phyloP scores from a whole-genome alignment of 768 basidiomycete genomes.

The Lentinula edodes region DNA sequence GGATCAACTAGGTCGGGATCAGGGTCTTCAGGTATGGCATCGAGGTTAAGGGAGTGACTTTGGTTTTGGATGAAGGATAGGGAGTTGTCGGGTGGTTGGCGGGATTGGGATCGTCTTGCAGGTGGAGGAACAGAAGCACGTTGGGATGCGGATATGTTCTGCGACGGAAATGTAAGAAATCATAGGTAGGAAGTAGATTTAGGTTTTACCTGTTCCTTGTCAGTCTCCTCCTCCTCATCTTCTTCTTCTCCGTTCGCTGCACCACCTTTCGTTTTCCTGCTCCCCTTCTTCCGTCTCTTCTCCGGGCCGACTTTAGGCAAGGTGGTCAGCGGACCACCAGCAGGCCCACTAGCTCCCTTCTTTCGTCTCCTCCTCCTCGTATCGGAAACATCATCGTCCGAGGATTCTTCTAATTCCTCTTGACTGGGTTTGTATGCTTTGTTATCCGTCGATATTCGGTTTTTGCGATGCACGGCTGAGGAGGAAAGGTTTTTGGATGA shows the following conservation, averaged over 20 bases:
- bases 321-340: constrained; percentile 55
- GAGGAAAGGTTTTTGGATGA: constrained; percentile 13
- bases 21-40: constrained; percentile 68
- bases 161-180: constrained; percentile 6
- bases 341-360: constrained; percentile 45
- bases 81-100: constrained; percentile 31
- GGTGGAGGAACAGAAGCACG: constrained; percentile 35
- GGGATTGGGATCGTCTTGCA: constrained; percentile 29
- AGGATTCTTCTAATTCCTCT: constrained; percentile 62
- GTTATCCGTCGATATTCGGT: constrained; percentile 71
- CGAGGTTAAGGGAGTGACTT: constrained; percentile 45
- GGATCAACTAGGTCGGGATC: constrained; percentile 16
- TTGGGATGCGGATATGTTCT: constrained; percentile 20
- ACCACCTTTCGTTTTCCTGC: constrained; percentile 37
- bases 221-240: constrained; percentile 34
- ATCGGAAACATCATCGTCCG: constrained; percentile 38
- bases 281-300: constrained; percentile 53
- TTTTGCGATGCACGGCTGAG: constrained; percentile 28
- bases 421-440: constrained; percentile 71
- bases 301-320: constrained; percentile 64
- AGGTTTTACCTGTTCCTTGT: constrained; percentile 26
- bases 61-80: constrained; percentile 21
- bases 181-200: constrained; percentile 2
- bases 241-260: constrained; percentile 48
- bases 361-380: constrained; percentile 49